These are phyloP conservation scores for Populus alba DNA, from an alignment of 345 rosid genomes.

Conservation along the genomic window DNA sequence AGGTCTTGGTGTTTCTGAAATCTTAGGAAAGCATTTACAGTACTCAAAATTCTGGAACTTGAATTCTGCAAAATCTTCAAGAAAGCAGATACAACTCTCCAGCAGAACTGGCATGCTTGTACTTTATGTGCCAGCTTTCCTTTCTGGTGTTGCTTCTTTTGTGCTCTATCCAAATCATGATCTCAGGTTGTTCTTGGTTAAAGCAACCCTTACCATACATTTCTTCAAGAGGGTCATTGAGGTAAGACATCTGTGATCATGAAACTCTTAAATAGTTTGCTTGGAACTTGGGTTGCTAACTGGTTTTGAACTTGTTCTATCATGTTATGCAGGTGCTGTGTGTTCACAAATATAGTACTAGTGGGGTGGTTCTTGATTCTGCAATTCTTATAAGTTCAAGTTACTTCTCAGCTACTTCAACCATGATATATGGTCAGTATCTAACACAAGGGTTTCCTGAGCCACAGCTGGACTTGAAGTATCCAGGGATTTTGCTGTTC, in stretches of 20 bases:
- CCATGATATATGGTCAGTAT: conserved; percentile 13
- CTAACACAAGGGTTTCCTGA: conserved; percentile 15
- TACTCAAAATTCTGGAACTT: conserved; percentile 8
- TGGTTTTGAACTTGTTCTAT: not conserved
- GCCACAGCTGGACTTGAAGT: conserved; percentile 32
- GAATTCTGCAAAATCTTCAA: not conserved
- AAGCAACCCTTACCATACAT: not conserved
- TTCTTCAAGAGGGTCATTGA: conserved; percentile 1
- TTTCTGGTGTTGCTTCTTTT: not conserved
- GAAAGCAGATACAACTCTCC: conserved; percentile 1
- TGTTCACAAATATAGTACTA: conserved; percentile 26
- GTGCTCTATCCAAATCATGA: not conserved
- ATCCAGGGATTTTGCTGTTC: conserved; percentile 41
- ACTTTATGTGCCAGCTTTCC: not conserved
- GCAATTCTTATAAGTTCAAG: conserved; percentile 9
- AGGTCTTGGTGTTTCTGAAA: conserved; percentile 1
- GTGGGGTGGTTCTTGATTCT: conserved; percentile 15
- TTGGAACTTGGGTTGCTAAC: not conserved
- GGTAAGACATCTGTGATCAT: not conserved
- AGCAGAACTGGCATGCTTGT: conserved; percentile 2
- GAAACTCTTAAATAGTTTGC: not conserved
- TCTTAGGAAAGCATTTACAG: not conserved
- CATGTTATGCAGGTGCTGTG: conserved; percentile 13
- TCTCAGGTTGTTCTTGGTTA: not conserved
- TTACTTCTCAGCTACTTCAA: conserved; percentile 10